Percentiles rank a stretch among this genome's conserved stretches.
Evolutionary conservation across 192 early-diverging fungal genomes (phyloP).

Genomic region (Helicostylum pulchrum): DNA sequence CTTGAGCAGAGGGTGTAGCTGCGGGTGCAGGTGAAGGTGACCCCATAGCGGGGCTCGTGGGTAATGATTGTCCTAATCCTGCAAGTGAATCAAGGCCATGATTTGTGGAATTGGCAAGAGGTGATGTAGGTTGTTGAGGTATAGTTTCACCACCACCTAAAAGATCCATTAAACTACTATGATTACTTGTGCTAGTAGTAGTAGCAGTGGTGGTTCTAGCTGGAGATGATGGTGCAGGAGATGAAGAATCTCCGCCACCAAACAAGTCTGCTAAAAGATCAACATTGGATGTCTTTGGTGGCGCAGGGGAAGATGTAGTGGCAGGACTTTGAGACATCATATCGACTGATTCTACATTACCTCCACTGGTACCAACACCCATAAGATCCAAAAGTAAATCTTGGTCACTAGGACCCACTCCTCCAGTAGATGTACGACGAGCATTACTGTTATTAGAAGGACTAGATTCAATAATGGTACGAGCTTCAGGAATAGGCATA

Average conservation of each 20-base stretch:
- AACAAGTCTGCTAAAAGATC: constrained; percentile 78
- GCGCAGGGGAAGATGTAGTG: constrained; percentile 26
- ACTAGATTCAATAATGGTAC: constrained; percentile 30
- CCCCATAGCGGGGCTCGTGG: constrained; percentile 8
- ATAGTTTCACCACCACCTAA: constrained; percentile 23
- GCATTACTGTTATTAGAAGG: constrained; percentile 16
- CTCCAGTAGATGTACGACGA: constrained; percentile 4
- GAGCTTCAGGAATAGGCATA: constrained; percentile 82
- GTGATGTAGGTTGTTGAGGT: neutral
- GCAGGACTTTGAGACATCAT: constrained; percentile 36
- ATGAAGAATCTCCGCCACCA: constrained; percentile 37
- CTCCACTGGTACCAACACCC: constrained; percentile 56
- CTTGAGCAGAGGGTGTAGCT: neutral
- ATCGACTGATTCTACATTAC: constrained; percentile 5
- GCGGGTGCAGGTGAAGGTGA: constrained; percentile 1
- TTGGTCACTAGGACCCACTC: constrained; percentile 47
- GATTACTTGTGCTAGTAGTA: constrained; percentile 14
- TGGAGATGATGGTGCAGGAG: constrained; percentile 21
- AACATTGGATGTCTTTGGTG: constrained; percentile 33
- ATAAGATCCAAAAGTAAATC: constrained; percentile 68
- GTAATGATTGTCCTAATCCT: constrained; percentile 6
- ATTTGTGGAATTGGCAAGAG: neutral
- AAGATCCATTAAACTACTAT: constrained; percentile 33
- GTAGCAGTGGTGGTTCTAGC: neutral
- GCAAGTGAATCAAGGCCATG: constrained; percentile 21